Conservation (phyloP, 1,284 basidiomycete species). For the Laetiporus sulphureus region DNA sequence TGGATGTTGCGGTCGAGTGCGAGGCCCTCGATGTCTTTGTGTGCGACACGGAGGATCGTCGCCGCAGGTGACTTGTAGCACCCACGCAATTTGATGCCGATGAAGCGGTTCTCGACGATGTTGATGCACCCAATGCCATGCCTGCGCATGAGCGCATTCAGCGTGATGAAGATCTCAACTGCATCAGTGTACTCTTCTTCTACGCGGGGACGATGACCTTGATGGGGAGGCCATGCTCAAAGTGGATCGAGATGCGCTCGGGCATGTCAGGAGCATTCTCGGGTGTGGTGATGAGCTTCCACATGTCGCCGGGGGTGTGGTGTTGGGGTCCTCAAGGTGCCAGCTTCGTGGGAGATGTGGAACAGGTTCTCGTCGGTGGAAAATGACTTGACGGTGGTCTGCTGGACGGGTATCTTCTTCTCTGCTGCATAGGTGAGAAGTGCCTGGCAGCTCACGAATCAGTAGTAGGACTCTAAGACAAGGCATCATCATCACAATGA, state of each 20-base stretch:
- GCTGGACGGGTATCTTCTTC: constrained; percentile 89
- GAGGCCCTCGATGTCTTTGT: constrained; percentile 95
- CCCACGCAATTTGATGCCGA: constrained; percentile 97
- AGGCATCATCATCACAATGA: neutral
- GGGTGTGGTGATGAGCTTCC: constrained; percentile 91
- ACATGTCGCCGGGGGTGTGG: constrained; percentile 97
- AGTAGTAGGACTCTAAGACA: constrained; percentile 87
- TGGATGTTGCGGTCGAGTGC: constrained; percentile 97
- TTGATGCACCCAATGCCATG: constrained; percentile 97
- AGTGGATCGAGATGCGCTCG: constrained; percentile 82
- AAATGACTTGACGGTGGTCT: constrained; percentile 98
- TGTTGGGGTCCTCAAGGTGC: constrained; percentile 95
- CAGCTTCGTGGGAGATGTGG: constrained; percentile 99
- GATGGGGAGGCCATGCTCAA: constrained; percentile 80
- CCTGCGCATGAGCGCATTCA: constrained; percentile 90
- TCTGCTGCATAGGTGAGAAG: constrained; percentile 88
- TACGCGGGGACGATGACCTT: constrained; percentile 59
- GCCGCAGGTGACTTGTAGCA: constrained; percentile 98
- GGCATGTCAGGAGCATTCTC: constrained; percentile 79
- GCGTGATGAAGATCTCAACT: constrained; percentile 92
- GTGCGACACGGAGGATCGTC: constrained; percentile 92
- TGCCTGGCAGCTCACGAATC: constrained; percentile 92
- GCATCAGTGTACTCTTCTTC: constrained; percentile 72
- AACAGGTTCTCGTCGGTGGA: constrained; percentile 99
- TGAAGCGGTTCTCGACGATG: constrained; percentile 99